These are phyloP conservation scores for Mucor indicus DNA, from an alignment of 371 early-diverging fungal genomes.

Conservation along the genomic window DNA sequence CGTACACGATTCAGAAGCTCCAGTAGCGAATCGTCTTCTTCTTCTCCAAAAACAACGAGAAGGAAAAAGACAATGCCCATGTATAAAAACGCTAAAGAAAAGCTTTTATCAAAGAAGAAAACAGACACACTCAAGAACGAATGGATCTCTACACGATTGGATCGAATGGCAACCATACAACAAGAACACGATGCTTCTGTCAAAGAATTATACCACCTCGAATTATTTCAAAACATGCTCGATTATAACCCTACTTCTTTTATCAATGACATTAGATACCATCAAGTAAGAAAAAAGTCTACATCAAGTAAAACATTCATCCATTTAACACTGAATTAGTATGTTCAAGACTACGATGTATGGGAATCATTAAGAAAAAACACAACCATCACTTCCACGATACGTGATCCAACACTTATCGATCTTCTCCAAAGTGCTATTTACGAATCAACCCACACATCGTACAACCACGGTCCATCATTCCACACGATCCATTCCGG, in stretches of 20 bases:
- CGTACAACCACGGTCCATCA: conserved; percentile 5
- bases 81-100: not conserved
- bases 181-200: conserved; percentile 49
- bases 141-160: conserved; percentile 28
- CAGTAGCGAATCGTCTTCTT: not conserved
- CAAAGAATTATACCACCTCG: conserved; percentile 60
- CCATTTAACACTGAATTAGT: too few relatives aligned
- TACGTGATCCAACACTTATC: conserved; percentile 28
- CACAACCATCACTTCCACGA: not conserved
- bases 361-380: conserved; percentile 30
- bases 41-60: not conserved
- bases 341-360: conserved; percentile 43
- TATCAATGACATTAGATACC: conserved; percentile 51
- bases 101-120: not conserved
- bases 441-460: conserved; percentile 10
- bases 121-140: conserved; percentile 8
- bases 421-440: conserved; percentile 36
- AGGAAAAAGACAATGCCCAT: not conserved
- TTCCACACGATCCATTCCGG: conserved; percentile 23
- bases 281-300: conserved; percentile 38
- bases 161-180: conserved; percentile 40
- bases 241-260: conserved; percentile 49
- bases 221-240: conserved; percentile 50
- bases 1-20: conserved; percentile 6
- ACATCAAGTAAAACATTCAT: too few relatives aligned